A percentile compares a stretch with the other conserved stretches of the same genome.
Conservation (phyloP, 140 eudicot species). For the Ambrosia hybrid region DNA sequence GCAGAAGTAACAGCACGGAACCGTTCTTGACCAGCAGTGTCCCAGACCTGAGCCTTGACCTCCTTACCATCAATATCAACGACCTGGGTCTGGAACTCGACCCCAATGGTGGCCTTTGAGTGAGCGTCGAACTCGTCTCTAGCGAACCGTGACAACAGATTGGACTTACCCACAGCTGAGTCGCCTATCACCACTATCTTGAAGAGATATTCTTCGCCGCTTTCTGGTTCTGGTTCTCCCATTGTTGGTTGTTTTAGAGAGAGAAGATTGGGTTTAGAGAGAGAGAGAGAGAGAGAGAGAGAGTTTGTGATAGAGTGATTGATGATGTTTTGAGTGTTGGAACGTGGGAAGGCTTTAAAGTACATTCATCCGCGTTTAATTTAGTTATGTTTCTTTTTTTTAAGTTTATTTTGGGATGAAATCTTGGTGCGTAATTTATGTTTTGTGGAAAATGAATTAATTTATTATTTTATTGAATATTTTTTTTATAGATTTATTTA, state of each 20-base stretch:
- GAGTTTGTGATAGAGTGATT: background rate
- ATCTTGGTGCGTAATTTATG: background rate
- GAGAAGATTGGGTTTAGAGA: background rate
- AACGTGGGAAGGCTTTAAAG: conserved; percentile 20
- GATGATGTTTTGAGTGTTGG: background rate
- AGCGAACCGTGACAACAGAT: conserved; percentile 72
- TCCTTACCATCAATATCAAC: conserved; percentile 76
- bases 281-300: background rate
- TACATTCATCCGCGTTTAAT: background rate
- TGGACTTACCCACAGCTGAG: conserved; percentile 94
- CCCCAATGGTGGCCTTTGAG: conserved; percentile 89
- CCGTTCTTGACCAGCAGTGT: conserved; percentile 90
- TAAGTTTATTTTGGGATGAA: background rate
- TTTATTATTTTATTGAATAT: no score
- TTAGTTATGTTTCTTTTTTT: no score
- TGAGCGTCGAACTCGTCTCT: conserved; percentile 76
- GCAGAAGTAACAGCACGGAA: conserved; percentile 92
- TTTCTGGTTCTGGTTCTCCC: conserved; percentile 26
- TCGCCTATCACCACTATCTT: conserved; percentile 89
- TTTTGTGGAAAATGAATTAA: no score
- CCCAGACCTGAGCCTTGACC: conserved; percentile 94
- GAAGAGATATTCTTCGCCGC: conserved; percentile 88
- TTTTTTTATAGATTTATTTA: no score
- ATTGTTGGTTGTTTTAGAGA: conserved; percentile 14
- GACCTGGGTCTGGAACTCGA: conserved; percentile 88